These are phyloP conservation scores for Aspergillus ruber DNA, from an alignment of 2,329 filamentous ascomycete genomes.

Conservation along the genomic window DNA sequence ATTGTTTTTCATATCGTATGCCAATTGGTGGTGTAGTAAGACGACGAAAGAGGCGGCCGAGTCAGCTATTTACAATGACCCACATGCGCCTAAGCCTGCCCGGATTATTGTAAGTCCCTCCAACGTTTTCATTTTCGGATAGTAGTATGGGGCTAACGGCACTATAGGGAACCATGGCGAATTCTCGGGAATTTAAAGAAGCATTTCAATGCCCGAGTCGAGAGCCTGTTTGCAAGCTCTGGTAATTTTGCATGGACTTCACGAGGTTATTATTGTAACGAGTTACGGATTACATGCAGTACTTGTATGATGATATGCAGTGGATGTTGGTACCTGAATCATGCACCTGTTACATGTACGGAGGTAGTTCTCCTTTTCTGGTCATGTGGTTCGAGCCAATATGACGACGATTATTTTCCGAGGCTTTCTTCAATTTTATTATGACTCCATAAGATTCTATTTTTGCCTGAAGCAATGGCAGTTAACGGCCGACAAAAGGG, in stretches of 20 bases:
- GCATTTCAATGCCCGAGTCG: constrained; percentile 60
- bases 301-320: too few species aligned
- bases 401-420: too few species aligned
- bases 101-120: constrained; percentile 43
- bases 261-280: not conserved
- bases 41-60: constrained; percentile 53
- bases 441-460: not conserved
- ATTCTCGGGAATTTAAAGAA: constrained; percentile 61
- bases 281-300: too few species aligned
- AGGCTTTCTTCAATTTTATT: too few species aligned
- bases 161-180: constrained; percentile 54
- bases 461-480: not conserved
- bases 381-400: too few species aligned
- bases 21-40: constrained; percentile 63
- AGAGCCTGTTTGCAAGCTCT: constrained; percentile 63
- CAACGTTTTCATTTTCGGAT: constrained; percentile 6
- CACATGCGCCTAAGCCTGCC: constrained; percentile 58
- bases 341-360: too few species aligned
- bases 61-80: constrained; percentile 54
- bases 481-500: not conserved
- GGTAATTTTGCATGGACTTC: constrained; percentile 41
- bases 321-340: too few species aligned
- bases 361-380: too few species aligned
- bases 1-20: constrained; percentile 62
- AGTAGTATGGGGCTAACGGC: constrained; percentile 4